Evolutionary conservation across 768 basidiomycete genomes (phyloP), one percentile per base, ranked within the genome.

Genomic region (Paxillus involutus): DNA sequence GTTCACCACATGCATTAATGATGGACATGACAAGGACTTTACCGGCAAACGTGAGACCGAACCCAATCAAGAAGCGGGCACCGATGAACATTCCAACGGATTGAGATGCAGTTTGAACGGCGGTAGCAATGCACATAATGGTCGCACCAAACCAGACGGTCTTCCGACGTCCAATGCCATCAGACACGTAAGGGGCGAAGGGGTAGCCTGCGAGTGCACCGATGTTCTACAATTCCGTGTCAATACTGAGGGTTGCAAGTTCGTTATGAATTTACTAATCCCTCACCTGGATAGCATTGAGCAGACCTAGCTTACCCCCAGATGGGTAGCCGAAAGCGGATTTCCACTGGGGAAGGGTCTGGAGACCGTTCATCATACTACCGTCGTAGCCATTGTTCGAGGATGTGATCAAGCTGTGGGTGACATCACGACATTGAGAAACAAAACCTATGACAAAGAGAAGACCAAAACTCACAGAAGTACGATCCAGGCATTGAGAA

Each of bases 71-170:
- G 77, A 88, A 86, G 63, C 89, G 85, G 65, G 89, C 85, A 58
- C 86, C 87, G 61, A 90, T 87, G 76, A 91, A 91, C 85, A 89
- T 88, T 58, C 80, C 80, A 26, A 88, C 78, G 33, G 82, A 85
- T 50, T 83, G 79, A n/a, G 88, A 75, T 9, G 86, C 85, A 2
- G 86, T 83, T 59, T 91, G 90, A 30, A 90, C 42, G 32, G 80
- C 83, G 24, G 82, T 84, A 26, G 82, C 90, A 47, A 81, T 71
- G 53, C 80, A 77, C 86, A 91, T 89, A 64, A 89, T 80, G n/a
- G 63, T 21, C 6, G 88, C 85, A 50, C 89, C 89, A 21, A 90
- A 55, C 71, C 85, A 82, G 35, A 91, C 79, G 16, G 86, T 77
- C 3, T 68, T 67, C 32, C 85, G 79, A 64, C 89, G 86, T 45